Percentiles rank a stretch among this genome's conserved stretches.
Conservation (phyloP, 345 rosid genomes). For the Eucalyptus viminalis region DNA sequence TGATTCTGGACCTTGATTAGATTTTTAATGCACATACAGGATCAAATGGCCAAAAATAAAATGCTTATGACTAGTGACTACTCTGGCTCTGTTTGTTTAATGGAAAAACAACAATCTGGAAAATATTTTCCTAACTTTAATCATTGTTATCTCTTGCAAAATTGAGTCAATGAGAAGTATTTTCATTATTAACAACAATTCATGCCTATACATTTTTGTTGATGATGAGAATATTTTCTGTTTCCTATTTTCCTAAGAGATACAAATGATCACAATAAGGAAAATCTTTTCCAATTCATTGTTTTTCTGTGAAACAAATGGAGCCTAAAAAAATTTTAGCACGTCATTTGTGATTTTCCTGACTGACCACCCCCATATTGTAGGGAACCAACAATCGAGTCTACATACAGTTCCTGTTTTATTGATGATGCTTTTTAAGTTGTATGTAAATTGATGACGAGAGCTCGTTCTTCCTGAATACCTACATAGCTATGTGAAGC, state of each 20-base stretch:
- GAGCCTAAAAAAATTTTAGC: background rate
- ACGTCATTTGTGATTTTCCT: background rate
- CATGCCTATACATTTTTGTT: background rate
- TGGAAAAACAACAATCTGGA: background rate
- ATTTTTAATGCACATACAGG: background rate
- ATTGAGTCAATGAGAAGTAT: background rate
- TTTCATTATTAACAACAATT: background rate
- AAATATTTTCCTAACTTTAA: background rate
- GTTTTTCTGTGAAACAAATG: background rate
- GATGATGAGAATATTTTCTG: background rate
- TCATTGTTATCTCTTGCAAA: background rate
- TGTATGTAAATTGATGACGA: background rate
- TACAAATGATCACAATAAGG: background rate
- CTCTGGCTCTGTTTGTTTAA: background rate
- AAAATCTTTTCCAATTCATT: background rate
- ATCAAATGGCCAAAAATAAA: background rate
- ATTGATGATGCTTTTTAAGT: background rate
- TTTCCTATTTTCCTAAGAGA: background rate
- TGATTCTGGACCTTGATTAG: background rate
- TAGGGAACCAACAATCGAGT: background rate
- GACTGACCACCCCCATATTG: background rate
- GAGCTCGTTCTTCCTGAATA: background rate
- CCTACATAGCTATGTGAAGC: background rate
- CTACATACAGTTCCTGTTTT: background rate
- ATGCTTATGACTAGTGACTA: background rate